phyloP scores from a whole-genome alignment of 768 basidiomycete species.

The Lactarius psammicola region DNA sequence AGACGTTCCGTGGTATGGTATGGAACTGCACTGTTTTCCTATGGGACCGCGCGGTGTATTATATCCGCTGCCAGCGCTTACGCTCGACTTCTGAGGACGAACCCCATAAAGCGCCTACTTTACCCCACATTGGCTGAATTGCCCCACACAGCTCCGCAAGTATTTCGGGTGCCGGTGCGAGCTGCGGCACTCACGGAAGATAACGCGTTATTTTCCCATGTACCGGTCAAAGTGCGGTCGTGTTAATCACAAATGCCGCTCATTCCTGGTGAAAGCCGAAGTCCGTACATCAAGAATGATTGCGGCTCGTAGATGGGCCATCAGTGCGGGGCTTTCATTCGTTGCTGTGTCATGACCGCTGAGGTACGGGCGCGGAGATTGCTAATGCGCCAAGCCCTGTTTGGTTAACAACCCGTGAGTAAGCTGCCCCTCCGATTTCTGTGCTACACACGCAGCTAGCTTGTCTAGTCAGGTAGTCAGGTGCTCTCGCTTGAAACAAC shows the following conservation, averaged over 20 bases:
- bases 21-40: background rate
- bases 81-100: background rate
- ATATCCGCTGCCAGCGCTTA: background rate
- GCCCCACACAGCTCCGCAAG: slow-evolving; percentile 13
- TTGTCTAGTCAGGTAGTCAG: background rate
- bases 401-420: background rate
- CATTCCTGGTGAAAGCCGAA: slow-evolving; percentile 10
- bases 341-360: background rate
- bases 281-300: slow-evolving; percentile 2
- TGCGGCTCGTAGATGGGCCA: slow-evolving; percentile 11
- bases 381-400: background rate
- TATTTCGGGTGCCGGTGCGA: slow-evolving; percentile 15
- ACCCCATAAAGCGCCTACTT: slow-evolving; percentile 5
- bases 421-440: background rate
- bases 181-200: background rate
- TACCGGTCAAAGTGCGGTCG: background rate
- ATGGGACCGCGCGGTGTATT: background rate
- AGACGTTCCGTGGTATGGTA: background rate
- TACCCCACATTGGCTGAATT: slow-evolving; percentile 9
- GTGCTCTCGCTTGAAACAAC: background rate
- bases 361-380: slow-evolving; percentile 7
- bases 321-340: slow-evolving; percentile 13
- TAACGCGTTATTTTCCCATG: background rate
- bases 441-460: background rate
- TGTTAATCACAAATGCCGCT: background rate